A percentile compares a stretch with the other conserved stretches of the same genome.
Evolutionary conservation across 306 rosid genomes (phyloP).

Genomic region (Gynostemma pentaphyllum): DNA sequence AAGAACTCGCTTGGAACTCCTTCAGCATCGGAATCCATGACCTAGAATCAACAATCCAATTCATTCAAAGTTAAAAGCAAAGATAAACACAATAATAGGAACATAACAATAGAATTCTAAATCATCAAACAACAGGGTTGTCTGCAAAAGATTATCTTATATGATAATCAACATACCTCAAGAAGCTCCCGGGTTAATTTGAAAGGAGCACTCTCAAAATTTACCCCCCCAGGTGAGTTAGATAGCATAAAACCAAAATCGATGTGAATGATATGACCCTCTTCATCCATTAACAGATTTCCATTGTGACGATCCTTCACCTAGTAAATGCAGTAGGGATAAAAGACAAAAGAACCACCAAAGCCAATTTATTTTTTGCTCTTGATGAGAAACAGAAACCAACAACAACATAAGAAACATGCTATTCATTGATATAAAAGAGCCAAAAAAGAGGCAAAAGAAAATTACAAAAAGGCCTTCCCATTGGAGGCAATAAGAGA

Average conservation of each 20-base stretch:
- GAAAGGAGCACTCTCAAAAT: conserved; percentile 98
- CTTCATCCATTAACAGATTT: conserved; percentile 91
- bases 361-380: background rate
- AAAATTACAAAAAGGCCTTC: no score
- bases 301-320: conserved; percentile 97
- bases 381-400: conserved; percentile 11
- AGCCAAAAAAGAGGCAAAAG: no score
- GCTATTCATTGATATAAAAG: no score
- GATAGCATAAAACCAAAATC: conserved; percentile 99
- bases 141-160: background rate
- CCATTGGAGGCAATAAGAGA: no score
- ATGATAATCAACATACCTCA: conserved; percentile 46
- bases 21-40: conserved; percentile 99
- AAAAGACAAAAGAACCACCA: background rate
- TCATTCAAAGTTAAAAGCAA: background rate
- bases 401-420: no score
- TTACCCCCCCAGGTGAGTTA: conserved; percentile 98
- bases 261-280: conserved; percentile 95
- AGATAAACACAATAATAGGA: background rate
- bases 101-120: background rate
- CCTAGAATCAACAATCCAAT: conserved; percentile 42
- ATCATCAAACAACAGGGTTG: background rate
- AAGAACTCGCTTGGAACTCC: conserved; percentile 98
- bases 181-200: conserved; percentile 94
- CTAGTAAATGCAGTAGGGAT: conserved; percentile 19